These are phyloP conservation scores for Entomortierella chlamydospora DNA, from an alignment of 192 early-diverging fungal species.

Conservation along the genomic window DNA sequence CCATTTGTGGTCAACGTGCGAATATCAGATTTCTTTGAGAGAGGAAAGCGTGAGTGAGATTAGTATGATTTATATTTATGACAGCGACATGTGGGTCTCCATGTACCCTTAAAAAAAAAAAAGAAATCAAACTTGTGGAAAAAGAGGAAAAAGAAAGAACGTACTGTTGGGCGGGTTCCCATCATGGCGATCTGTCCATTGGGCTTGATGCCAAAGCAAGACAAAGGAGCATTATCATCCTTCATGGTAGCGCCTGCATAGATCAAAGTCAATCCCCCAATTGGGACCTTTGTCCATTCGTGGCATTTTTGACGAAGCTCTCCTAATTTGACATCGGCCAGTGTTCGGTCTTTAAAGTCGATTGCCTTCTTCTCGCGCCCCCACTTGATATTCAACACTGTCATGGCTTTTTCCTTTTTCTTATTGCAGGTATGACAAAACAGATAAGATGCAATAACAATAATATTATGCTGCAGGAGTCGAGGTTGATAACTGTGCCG, in stretches of 20 bases:
- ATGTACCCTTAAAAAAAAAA: not conserved
- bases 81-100: not conserved
- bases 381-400: constrained; percentile 41
- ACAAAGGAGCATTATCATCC: constrained; percentile 74
- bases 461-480: too few relatives aligned
- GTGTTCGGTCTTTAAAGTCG: constrained; percentile 12
- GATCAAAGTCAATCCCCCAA: constrained; percentile 44
- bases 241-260: constrained; percentile 73
- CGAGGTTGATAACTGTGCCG: not conserved
- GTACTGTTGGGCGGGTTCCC: constrained; percentile 71
- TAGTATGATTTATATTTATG: constrained; percentile 8
- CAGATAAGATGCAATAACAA: too few relatives aligned
- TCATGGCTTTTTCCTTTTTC: constrained; percentile 11
- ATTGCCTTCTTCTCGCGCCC: constrained; percentile 36
- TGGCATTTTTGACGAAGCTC: constrained; percentile 42
- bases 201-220: constrained; percentile 79
- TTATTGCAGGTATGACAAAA: too few relatives aligned
- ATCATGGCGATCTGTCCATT: constrained; percentile 82
- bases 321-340: constrained; percentile 31
- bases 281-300: constrained; percentile 37
- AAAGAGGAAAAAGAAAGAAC: not conserved
- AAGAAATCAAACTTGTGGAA: too few relatives aligned
- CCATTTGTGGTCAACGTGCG: constrained; percentile 54
- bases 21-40: constrained; percentile 50
- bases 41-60: not conserved